Base-by-base conservation (phyloP, 2,329 filamentous ascomycete genomes). In the Claviceps fusiformis region DNA sequence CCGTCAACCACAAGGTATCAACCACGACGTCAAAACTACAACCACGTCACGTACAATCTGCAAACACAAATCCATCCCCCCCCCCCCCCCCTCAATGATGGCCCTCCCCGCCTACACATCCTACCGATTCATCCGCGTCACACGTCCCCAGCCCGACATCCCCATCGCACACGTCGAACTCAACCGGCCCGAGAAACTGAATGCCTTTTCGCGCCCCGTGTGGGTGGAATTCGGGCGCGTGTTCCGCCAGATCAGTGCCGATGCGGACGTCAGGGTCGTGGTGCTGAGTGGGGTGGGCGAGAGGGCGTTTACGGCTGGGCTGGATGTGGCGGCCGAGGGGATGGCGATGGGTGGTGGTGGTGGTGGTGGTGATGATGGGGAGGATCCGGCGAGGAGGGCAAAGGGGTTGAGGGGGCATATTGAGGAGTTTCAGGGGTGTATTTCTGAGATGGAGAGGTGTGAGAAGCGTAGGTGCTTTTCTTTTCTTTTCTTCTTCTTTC, bases 111-210 rank as follows among this genome's bases (percentile, higher is more conserved):
- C 63, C 24, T 69, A 66, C 54, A 78, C 80, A 66, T 60, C 61
- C 41, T 85, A 81, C 71, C 73, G 84, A 61, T 76, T 87, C 75
- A 90, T 89, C 78, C 81, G 83, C 60, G 76, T 95, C 62, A 82
- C 79, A 13, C n/a, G 83, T 82, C 46, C 88, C 90, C 0, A 65
- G 73, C 43, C 78, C 15, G 37, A 13, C 85, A 64, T 83, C 83
- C 73, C 85, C 5, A 7, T 96, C 51, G 87, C 85, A n/a, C 89
- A 95, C 68, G 86, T 97, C 57, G 86, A 96, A 71, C 95, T 95
- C 72, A 91, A 95, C 74, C 81, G 91, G 1, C 82, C 91, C 1
- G 71, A 81, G 61, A 95, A 95, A 74, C 75, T 96, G 68, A 97
- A 97, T 69, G 83, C 91, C 60, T 96, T 95, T 69, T 79, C 82